Base-by-base conservation (phyloP, 2,329 filamentous ascomycete genomes). In the Cladophialophora immunda region DNA sequence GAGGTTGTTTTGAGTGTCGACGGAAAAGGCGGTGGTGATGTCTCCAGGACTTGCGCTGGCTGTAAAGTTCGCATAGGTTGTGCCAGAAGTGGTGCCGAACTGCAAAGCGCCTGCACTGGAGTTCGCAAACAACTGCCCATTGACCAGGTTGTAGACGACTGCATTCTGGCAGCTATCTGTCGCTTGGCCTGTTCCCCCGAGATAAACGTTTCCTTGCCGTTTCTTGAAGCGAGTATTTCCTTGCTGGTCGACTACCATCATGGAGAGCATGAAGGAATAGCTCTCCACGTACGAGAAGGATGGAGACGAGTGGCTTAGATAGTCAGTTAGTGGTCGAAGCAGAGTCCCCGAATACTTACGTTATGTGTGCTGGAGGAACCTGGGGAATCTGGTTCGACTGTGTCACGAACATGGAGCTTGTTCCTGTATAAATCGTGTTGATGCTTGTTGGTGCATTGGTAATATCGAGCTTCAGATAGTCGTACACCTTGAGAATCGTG, bases 111-210 rank as follows among this genome's bases (percentile, higher is more conserved):
- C 69, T 34, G 57, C 58, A n/a, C 53, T 62, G 15, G 62, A 66
- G 45, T 68, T 71, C 45, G 71, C 65, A 54, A 68, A 72, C 3
- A 73, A 63, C 52, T 71, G 62, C 5, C 70, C 69, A 32, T 70
- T 71, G 29, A 69, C 55, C 9, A 73, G 47, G n/a, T 56, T 65
- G 50, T 70, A 69, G 3, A 64, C 64, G 13, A 69, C 64, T 15
- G 68, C 70, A 52, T 70, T 59, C 13, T 59, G 32, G 38, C 70
- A 73, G 30, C 62, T 68, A 17, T 63, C 55, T 17, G 68, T 70
- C 3, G 63, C 52, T 52, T 62, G 58, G 25, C 68, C 71, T 9
- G 55, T 41, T 30, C 58, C 64, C 15, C 66, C 57, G 27, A 73
- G 50, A 36, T 67, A 73, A 27, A 34, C 32, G 9, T 9, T 38